These are phyloP conservation scores for Penicillium alfredii DNA, from an alignment of 495 filamentous ascomycete genomes.

Conservation along the genomic window DNA sequence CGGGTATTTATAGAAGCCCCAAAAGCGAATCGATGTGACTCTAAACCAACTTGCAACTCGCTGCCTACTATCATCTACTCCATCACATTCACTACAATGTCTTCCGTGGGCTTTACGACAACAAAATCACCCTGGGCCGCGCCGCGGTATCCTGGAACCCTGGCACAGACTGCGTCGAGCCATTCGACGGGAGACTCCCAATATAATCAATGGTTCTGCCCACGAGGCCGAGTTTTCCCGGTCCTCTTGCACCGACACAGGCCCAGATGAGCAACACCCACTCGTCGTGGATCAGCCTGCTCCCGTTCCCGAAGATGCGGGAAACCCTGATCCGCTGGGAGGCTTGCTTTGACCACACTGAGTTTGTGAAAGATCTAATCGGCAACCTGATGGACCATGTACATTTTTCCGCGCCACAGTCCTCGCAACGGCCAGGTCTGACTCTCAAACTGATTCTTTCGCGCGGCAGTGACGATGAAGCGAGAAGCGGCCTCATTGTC, in stretches of 20 bases:
- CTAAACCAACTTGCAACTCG: too few species aligned
- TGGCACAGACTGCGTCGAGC: background rate
- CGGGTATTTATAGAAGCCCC: too few species aligned
- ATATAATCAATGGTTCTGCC: conserved; percentile 1
- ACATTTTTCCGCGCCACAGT: too few species aligned
- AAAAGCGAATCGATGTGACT: too few species aligned
- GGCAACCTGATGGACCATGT: background rate
- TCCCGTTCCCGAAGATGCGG: conserved; percentile 15
- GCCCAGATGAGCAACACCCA: conserved; percentile 10
- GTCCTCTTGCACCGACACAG: conserved; percentile 4
- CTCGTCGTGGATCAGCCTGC: conserved; percentile 14
- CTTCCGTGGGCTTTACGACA: conserved; percentile 54
- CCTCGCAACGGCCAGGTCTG: too few species aligned
- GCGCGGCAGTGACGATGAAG: conserved; percentile 4
- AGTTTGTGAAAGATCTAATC: conserved; percentile 3
- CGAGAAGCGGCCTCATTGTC: conserved; percentile 8
- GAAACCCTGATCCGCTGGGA: conserved; percentile 19
- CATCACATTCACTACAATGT: conserved; percentile 44
- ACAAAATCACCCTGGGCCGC: conserved; percentile 5
- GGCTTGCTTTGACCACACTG: conserved; percentile 8
- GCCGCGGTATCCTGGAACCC: background rate
- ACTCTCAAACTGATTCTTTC: background rate
- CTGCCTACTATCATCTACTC: conserved; percentile 15
- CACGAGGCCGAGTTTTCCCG: conserved; percentile 2
- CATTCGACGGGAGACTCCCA: conserved; percentile 1